Evolutionary conservation across 768 basidiomycete species (phyloP), one percentile per base, ranked within the genome.

Genomic region (Tremella yokohamensis): DNA sequence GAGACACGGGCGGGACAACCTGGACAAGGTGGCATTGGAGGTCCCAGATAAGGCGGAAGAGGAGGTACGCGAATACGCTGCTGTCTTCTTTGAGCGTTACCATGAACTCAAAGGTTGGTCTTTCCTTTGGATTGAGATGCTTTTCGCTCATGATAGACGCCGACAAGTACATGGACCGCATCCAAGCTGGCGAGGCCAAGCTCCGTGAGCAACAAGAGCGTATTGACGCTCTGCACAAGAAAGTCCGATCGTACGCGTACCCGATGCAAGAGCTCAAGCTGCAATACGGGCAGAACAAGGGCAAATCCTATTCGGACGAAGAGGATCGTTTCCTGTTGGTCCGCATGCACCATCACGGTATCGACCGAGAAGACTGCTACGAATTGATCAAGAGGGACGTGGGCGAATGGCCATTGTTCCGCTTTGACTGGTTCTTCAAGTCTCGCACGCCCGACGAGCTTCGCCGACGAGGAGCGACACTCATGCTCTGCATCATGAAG

Each of bases 231-330:
- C 83, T 98, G 26, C 79, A 84, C 52, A 83, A 84, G 70, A 97
- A 97, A 75, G 88, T 98, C 67, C 80, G 80, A 19, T 87, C 87
- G 1, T 87, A 89, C 57, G 81, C 83, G 39, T 90, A 87, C 76
- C 96, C 96, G 1, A 91, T 98, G 86, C 94, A 98, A 75, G 93
- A 96, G 76, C 85, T 99, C 49, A 89, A 94, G 77, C 84, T 98
- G 52, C 88, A 89, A 75, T 97, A 98, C 67, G 90, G 90, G 0
- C 79, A 79, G 26, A 94, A 92, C 37, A 97, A 97, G 77, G 94
- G 92, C 59, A 97, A 97, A 70, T 87, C 91, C 4, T 99, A 94
- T 77, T 87, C 84, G 22, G 96, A 99, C 63, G 96, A 98, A 72
- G 96, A 98, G 72, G 96, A 98, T 68, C 82, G 94, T 16, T 99